Evolutionary conservation across 192 early-diverging fungal genomes (phyloP), one percentile per base, ranked within the genome.

Genomic region (Oehlia diaphana): DNA sequence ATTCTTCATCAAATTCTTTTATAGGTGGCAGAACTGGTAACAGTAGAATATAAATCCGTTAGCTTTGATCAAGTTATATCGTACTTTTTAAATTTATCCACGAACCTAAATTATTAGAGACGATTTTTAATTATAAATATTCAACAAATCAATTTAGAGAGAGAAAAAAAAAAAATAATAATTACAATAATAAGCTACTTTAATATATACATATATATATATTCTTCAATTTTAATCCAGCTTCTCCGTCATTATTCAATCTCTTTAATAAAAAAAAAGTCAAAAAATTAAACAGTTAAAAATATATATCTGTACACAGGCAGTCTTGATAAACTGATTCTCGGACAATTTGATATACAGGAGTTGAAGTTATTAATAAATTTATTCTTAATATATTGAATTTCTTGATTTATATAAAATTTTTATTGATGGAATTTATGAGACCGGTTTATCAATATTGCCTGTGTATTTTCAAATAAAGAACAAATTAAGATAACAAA

Each of bases 241-340:
- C 80, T 31, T 83, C 72, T 8, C 81, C 84, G 39, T 42, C 80
- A 74, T 87, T 88, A 64, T 89, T 87, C 26, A 90, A 77, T 42
- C 83, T 81, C 74, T 90, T 31, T 31, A 31, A 31, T 1, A 31
- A 31, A 31, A 31, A 31, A 31, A 31, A 31, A 31, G 31, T 31
- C 31, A 2, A 31, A 1, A 31, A 31, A 31, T 31, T 31, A 31
- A 31, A 31, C 31, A 31, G 2, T 31, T 31, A 31, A 31, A 31
- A 31, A 31, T 31, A 31, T 31, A 31, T 31, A 31, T 31, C 26
- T 26, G 26, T 26, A 26, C 26, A 26, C 31, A 31, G 31, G 0
- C 1, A 31, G 31, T 31, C 31, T 31, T 31, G 31, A 31, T 31
- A 31, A 31, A 31, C 31, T 31, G 31, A 2, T 1, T 31, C 31